These are phyloP conservation scores for Diaporthe helianthi DNA, from an alignment of 2,329 filamentous ascomycete genomes.

Conservation along the genomic window DNA sequence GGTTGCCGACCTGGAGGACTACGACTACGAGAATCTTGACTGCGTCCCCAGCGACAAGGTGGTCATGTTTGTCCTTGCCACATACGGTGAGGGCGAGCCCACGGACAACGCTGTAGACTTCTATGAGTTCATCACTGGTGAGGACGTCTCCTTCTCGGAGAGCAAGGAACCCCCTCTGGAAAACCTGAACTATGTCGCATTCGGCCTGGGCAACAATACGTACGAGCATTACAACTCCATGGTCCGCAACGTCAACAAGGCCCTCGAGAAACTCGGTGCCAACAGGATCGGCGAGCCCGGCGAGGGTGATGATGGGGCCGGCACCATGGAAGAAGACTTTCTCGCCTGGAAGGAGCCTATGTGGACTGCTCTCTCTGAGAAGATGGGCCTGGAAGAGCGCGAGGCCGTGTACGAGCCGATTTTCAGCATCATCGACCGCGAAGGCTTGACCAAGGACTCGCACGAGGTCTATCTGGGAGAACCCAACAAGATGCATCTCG, in stretches of 20 bases:
- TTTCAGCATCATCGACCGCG: slow-evolving; percentile 81
- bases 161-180: slow-evolving; percentile 74
- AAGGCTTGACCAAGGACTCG: slow-evolving; percentile 75
- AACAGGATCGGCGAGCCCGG: slow-evolving; percentile 85
- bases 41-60: slow-evolving; percentile 88
- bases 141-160: slow-evolving; percentile 82
- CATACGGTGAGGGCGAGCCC: slow-evolving; percentile 97
- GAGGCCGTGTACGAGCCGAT: slow-evolving; percentile 95
- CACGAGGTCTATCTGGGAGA: slow-evolving; percentile 92
- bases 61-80: slow-evolving; percentile 93
- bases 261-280: slow-evolving; percentile 82
- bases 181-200: slow-evolving; percentile 91
- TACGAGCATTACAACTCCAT: slow-evolving; percentile 99
- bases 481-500: slow-evolving; percentile 94
- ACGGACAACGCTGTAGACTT: slow-evolving; percentile 99
- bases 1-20: slow-evolving; percentile 97
- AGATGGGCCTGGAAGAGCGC: slow-evolving; percentile 91
- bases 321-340: slow-evolving; percentile 99
- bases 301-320: slow-evolving; percentile 96
- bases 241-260: slow-evolving; percentile 89
- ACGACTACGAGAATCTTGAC: slow-evolving; percentile 95
- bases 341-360: slow-evolving; percentile 99
- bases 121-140: slow-evolving; percentile 90
- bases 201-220: slow-evolving; percentile 98
- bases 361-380: slow-evolving; percentile 85